Percentiles rank a stretch among this genome's conserved stretches.
These are phyloP conservation scores for Neurospora sp. DNA, from an alignment of 2,329 filamentous ascomycete genomes.

Conservation along the genomic window DNA sequence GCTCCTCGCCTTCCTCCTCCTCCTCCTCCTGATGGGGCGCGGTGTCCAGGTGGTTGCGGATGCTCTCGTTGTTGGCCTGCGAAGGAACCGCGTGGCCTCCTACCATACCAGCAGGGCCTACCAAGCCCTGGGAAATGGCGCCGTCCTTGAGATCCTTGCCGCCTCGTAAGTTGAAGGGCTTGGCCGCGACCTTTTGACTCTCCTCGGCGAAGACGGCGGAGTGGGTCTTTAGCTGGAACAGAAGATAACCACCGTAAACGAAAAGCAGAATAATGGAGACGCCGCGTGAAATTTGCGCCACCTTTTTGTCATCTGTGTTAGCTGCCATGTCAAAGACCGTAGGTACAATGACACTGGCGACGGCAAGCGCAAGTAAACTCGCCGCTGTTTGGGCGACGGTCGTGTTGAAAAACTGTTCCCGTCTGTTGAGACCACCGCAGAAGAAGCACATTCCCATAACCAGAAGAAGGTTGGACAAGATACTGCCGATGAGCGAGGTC, in stretches of 20 bases:
- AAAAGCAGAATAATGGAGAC: constrained; percentile 72
- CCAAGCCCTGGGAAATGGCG: constrained; percentile 30
- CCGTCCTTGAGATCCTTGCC: constrained; percentile 20
- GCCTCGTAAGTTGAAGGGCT: constrained; percentile 31
- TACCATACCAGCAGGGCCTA: constrained; percentile 30
- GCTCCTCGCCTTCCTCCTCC: constrained; percentile 64
- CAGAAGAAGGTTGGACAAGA: constrained; percentile 80
- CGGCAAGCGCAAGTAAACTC: constrained; percentile 67
- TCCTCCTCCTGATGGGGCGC: constrained; percentile 30
- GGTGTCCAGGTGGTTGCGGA: constrained; percentile 35
- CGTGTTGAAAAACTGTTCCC: constrained; percentile 83
- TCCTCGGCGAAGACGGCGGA: constrained; percentile 68
- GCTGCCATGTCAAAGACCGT: constrained; percentile 62
- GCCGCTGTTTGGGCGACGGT: constrained; percentile 86
- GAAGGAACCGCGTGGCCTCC: constrained; percentile 22
- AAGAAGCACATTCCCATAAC: constrained; percentile 92
- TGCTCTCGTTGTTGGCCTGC: constrained; percentile 29
- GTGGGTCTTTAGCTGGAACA: constrained; percentile 89
- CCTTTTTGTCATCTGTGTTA: constrained; percentile 25
- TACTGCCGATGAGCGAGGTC: constrained; percentile 83
- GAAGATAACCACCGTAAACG: constrained; percentile 73
- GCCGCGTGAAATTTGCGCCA: constrained; percentile 58
- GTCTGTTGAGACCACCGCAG: constrained; percentile 66
- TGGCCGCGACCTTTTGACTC: constrained; percentile 64
- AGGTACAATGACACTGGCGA: constrained; percentile 77